Base-by-base conservation (phyloP, 1,284 basidiomycete species). In the Malassezia nana region DNA sequence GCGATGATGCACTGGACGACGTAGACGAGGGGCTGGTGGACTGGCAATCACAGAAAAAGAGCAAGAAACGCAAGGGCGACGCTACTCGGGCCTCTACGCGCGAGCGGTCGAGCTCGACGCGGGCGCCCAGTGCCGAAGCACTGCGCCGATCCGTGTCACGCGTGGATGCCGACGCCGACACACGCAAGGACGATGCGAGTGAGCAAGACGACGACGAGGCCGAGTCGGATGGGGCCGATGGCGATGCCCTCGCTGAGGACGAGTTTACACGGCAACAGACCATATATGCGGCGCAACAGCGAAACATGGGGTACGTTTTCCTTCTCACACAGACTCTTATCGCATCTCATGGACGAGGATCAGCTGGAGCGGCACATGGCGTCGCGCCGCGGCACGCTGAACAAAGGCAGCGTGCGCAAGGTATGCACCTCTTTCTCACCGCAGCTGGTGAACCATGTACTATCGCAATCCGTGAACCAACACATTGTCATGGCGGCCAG, bases 281-380 rank as follows among this genome's bases (percentile, higher is more conserved):
- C 3, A 69, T 71, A 50, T 72, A 76, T 28, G 65, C 67, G 2
- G 66, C 72, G 24, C 69, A 75, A 48, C 73, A 75, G 57, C 67
- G 70, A 32, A 66, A 67, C 18, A 69, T 74, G 58, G 75, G 69
- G 70, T 74, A 44, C 20, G 65, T 45, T 1, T 4, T 7, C 22
- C 5, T n/a, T 25, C 13, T 39, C 43, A 45, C 25, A 55, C n/a
- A 59, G 86, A 67, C 83, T 89, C 39, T 77, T 90, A 52, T 86
- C 90, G 80, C 85, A 89, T 72, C 86, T 87, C 62, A 86, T 91
- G 67, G 84, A 83, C 57, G 79, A 83, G 2, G 83, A 81, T 13
- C 88, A 92, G 70, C 86, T 88, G 65, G 87, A 89, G 50, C 80
- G 89, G 0, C 90, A 89, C 65, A 87, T 89, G 67, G 85, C 86